A percentile compares a stretch with the other conserved stretches of the same genome.
Conservation (phyloP, 139 green algal genomes). For the Chlorokybus atmophyticus region DNA sequence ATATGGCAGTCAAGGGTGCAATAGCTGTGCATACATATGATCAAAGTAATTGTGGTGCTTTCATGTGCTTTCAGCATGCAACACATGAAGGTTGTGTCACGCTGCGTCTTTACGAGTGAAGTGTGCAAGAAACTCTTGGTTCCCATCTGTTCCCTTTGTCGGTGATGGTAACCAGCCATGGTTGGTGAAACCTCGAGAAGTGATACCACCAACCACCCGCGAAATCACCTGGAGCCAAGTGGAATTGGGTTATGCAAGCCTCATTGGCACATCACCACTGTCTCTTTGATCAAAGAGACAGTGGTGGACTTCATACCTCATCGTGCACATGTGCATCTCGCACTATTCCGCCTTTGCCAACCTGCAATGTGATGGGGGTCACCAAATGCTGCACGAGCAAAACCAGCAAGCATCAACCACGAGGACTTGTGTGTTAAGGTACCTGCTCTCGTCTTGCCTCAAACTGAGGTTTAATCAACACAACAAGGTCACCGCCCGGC, state of each 20-base stretch:
- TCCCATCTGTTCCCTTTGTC: no score
- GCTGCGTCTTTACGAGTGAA: no score
- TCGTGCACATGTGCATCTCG: slow-evolving; percentile 14
- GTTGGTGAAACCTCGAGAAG: not conserved
- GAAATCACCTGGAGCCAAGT: not conserved
- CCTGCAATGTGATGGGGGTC: not conserved
- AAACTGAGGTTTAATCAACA: slow-evolving; percentile 97
- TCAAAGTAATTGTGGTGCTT: no score
- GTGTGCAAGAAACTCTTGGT: no score
- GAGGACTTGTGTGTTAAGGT: not conserved
- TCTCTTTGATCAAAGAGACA: not conserved
- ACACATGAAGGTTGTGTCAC: no score
- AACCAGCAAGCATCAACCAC: not conserved
- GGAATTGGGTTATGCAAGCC: not conserved
- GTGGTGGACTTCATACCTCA: slow-evolving; percentile 6
- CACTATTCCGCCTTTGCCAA: slow-evolving; percentile 19
- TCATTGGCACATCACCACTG: not conserved
- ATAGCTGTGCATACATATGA: no score
- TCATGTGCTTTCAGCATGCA: no score
- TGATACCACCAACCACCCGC: not conserved
- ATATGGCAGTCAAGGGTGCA: no score
- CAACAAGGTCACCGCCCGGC: slow-evolving; percentile 47
- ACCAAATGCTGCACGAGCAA: not conserved
- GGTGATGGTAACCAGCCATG: no score
- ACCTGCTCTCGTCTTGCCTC: slow-evolving; percentile 72